Percentiles rank a stretch among this genome's conserved stretches.
These are phyloP conservation scores for Corylus heterophylla DNA, from an alignment of 306 rosid genomes.

Conservation along the genomic window DNA sequence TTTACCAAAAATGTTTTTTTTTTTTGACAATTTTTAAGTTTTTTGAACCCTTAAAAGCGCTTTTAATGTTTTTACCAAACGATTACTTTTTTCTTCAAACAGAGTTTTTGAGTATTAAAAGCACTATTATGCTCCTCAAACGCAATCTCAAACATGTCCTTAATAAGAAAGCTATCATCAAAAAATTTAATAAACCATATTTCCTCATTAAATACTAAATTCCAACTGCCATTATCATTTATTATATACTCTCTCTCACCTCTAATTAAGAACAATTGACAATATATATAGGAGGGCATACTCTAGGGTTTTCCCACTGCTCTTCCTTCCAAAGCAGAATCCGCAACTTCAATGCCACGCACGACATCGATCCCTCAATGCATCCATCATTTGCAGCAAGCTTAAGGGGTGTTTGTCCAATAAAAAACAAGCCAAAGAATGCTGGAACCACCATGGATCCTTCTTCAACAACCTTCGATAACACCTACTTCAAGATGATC, in stretches of 20 bases:
- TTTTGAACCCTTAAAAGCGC: too few relatives aligned
- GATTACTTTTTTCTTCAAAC: too few relatives aligned
- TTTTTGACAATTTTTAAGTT: too few relatives aligned
- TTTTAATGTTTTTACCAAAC: too few relatives aligned
- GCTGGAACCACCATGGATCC: slow-evolving; percentile 66
- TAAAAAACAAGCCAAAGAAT: slow-evolving; percentile 43
- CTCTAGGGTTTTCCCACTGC: slow-evolving; percentile 89
- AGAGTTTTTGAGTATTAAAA: too few relatives aligned
- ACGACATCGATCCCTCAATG: slow-evolving; percentile 61
- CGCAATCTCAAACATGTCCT: too few relatives aligned
- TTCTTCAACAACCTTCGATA: slow-evolving; percentile 52
- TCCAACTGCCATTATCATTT: too few relatives aligned
- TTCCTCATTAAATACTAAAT: too few relatives aligned
- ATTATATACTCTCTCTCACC: not conserved
- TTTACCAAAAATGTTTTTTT: too few relatives aligned
- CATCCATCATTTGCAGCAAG: slow-evolving; percentile 49
- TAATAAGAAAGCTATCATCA: too few relatives aligned
- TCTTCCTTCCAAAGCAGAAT: slow-evolving; percentile 58
- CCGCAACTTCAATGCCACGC: slow-evolving; percentile 57
- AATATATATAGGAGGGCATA: slow-evolving; percentile 72
- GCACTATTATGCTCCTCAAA: too few relatives aligned
- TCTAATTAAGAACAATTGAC: not conserved
- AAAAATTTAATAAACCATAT: too few relatives aligned
- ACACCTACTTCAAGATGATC: slow-evolving; percentile 58
- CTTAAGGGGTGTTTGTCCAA: slow-evolving; percentile 47